A percentile compares a stretch with the other conserved stretches of the same genome.
These are phyloP conservation scores for Lactarius psammicola DNA, from an alignment of 768 basidiomycete genomes.

Conservation along the genomic window DNA sequence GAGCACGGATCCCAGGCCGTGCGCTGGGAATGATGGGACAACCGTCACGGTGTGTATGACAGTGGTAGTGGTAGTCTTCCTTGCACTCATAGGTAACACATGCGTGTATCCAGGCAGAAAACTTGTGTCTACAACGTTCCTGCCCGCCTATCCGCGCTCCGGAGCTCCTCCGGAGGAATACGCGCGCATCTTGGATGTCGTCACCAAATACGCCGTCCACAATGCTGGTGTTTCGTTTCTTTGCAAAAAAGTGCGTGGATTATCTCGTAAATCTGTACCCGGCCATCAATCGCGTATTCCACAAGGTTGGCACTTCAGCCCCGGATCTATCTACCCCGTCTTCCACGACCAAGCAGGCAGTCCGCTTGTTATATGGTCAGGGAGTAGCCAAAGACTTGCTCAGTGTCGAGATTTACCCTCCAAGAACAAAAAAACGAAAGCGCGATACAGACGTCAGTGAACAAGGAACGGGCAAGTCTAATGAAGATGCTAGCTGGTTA, in stretches of 20 bases:
- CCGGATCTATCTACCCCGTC: conserved; percentile 84
- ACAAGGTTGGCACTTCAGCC: conserved; percentile 64
- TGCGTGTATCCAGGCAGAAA: conserved; percentile 68
- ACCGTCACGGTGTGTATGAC: conserved; percentile 63
- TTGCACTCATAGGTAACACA: not conserved
- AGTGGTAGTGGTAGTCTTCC: not conserved
- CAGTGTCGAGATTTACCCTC: conserved; percentile 34
- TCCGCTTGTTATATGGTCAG: conserved; percentile 79
- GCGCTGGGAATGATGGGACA: conserved; percentile 94
- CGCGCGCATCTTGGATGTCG: conserved; percentile 82
- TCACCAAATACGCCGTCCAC: conserved; percentile 92
- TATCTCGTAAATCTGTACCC: not conserved
- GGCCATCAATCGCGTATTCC: not conserved
- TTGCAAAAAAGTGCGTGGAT: conserved; percentile 76
- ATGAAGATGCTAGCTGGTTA: conserved; percentile 49
- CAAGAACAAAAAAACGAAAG: conserved; percentile 31
- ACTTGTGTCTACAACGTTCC: conserved; percentile 95
- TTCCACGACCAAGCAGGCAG: conserved; percentile 64
- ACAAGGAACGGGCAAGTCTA: conserved; percentile 36
- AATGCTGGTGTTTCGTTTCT: conserved; percentile 85
- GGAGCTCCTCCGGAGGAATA: conserved; percentile 90
- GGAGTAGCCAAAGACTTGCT: conserved; percentile 76
- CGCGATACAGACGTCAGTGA: conserved; percentile 34
- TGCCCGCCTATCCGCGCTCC: conserved; percentile 79
- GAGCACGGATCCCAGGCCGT: conserved; percentile 76